Base-by-base conservation (phyloP, 345 rosid genomes). In the Rhodomyrtus tomentosa region DNA sequence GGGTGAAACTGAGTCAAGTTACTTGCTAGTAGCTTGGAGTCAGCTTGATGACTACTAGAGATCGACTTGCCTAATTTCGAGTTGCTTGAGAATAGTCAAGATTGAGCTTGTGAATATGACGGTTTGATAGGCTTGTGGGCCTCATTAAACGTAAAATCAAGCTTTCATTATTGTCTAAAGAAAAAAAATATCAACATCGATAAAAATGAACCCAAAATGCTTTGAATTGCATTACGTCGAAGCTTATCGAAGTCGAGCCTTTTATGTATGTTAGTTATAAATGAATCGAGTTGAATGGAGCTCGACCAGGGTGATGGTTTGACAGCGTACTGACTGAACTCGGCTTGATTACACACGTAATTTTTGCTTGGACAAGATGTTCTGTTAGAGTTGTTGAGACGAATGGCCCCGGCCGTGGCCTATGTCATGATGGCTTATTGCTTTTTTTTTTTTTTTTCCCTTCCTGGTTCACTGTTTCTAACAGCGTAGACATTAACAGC, bases 321-420 rank as follows among this genome's bases (percentile, higher is more conserved):
- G 42, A 36, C 24, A 0, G 0, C 7, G 22, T 59, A 15, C 15
- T 5, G 2, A 1, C 4, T 13, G 59, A n/a, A 13, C 36, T n/a
- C 8, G 36, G 76, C 3, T 15, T 6, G 0, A 62, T 62, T 32
- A 62, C 42, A 0, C 21, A 32, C 24, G 42, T 32, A 0, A 22
- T 59, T 59, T 15, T 9, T 29, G 21, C 21, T 14, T 18, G 40
- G 21, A 59, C 73, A 29, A 29, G 38, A 16, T 1, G 29, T 6
- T 14, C 18, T 8, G 18, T 68, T 1, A 32, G 10, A 18, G 25
- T 36, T 18, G 45, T 22, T 5, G 76, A 68, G 9, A 36, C 0
- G 42, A 15, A 62, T 3, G 7, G 22, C 5, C 42, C 21, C 42
- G 24, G 18, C 13, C 1, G 13, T 9, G 76, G 42, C 45, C 3